Evolutionary conservation across 768 basidiomycete genomes (phyloP), one percentile per base, ranked within the genome.

Genomic region (Nevesoporus exiguus): DNA sequence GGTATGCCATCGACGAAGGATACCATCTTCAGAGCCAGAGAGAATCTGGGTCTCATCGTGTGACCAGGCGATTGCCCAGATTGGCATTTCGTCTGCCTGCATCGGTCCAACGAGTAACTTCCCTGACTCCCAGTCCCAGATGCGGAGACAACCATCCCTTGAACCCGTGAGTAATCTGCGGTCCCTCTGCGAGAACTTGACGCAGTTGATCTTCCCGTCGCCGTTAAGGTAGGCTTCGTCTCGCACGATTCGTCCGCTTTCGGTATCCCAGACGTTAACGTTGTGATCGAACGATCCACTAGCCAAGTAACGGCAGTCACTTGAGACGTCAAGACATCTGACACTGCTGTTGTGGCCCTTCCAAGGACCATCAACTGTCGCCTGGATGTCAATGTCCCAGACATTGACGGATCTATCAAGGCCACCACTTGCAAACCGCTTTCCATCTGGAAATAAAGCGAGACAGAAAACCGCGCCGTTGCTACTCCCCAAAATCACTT

Each of bases 211-310:
- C 61, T 56, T 6, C 52, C 50, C 40, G 40, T 68, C 66, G 10
- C 59, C 66, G 14, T 47, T 57, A 25, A 66, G 61, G 57, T 37
- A 51, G 37, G 56, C 37, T 51, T 66, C 54, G 47, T 66, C 54
- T 56, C 57, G 61, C 49, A 66, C 59, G 51, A 66, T 37, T 45
- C 43, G 49, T 49, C 67, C 65, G 30, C 47, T 67, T 62, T 56
- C 51, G 51, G 67, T 64, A 56, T 69, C 58, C 67, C 67, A 67
- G 42, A 67, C 11, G 60, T 64, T 69, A 31, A 69, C 43, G 19
- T 58, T 67, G 61, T 67, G 65, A 67, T 67, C 66, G 54, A 69
- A 66, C 44, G 67, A 67, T 57, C 66, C 66, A 33, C 67, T 67
- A 6, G 49, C 59, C 33, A 66, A 19, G 66, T 66, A 66, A 50